Evolutionary conservation across 495 filamentous ascomycete species (phyloP).

Genomic region (Rhizodiscina lignyota): DNA sequence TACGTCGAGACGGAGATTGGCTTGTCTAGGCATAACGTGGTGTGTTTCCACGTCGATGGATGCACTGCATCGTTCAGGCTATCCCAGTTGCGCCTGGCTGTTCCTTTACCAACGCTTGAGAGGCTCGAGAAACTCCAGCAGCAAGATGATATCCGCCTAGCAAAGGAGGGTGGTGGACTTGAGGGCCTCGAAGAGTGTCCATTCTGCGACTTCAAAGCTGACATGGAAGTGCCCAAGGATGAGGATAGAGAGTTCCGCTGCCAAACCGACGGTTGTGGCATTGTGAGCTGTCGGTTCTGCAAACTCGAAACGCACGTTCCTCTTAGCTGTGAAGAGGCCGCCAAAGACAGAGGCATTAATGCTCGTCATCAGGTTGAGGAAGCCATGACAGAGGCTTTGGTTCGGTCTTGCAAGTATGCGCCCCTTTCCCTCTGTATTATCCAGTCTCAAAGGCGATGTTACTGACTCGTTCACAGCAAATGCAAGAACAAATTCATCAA

Average conservation of each 20-base stretch:
- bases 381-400: conserved; percentile 64
- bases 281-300: conserved; percentile 60
- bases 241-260: conserved; percentile 63
- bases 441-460: too few relatives aligned
- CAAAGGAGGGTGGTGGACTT: conserved; percentile 14
- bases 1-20: conserved; percentile 55
- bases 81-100: conserved; percentile 31
- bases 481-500: conserved; percentile 53
- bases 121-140: conserved; percentile 53
- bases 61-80: conserved; percentile 31
- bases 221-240: conserved; percentile 43
- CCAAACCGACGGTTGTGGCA: conserved; percentile 43
- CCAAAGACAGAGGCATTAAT: conserved; percentile 38
- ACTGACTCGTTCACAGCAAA: too few relatives aligned
- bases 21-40: conserved; percentile 39
- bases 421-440: too few relatives aligned
- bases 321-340: conserved; percentile 50
- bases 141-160: conserved; percentile 40
- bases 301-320: conserved; percentile 58
- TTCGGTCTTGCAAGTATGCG: conserved; percentile 58
- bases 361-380: conserved; percentile 59
- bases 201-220: conserved; percentile 67
- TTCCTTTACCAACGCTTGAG: conserved; percentile 38
- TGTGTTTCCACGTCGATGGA: conserved; percentile 33
- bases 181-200: conserved; percentile 39